Conservation (phyloP, 306 rosid genomes). For the Vicia sativa region DNA sequence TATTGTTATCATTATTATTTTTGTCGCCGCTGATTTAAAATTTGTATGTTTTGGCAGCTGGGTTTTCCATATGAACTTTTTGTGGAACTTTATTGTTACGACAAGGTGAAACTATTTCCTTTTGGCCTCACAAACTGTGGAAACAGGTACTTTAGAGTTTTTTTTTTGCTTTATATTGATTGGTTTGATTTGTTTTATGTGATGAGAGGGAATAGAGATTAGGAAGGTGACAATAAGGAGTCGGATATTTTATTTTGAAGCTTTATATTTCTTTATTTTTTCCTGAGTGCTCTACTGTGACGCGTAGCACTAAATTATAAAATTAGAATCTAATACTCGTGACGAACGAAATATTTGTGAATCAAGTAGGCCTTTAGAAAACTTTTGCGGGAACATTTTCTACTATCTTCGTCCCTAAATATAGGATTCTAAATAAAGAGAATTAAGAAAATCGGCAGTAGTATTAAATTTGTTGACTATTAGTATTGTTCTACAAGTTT, state of each 20-base stretch:
- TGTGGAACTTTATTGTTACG: slow-evolving; percentile 57
- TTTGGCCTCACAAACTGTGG: slow-evolving; percentile 83
- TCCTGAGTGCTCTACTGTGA: neutral
- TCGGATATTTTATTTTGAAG: slow-evolving; percentile 28
- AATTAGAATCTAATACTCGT: slow-evolving; percentile 20
- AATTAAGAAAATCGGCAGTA: too few species aligned
- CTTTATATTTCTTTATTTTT: slow-evolving; percentile 8
- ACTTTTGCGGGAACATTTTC: slow-evolving; percentile 22
- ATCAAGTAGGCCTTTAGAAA: slow-evolving; percentile 19
- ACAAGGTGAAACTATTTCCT: slow-evolving; percentile 62
- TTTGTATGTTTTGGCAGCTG: slow-evolving; percentile 52
- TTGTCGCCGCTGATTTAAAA: slow-evolving; percentile 35
- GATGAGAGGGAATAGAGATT: slow-evolving; percentile 23
- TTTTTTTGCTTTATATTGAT: slow-evolving; percentile 31
- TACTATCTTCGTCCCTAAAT: neutral
- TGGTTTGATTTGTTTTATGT: slow-evolving; percentile 29
- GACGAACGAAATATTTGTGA: slow-evolving; percentile 21
- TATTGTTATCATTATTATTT: neutral
- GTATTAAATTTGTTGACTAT: too few species aligned
- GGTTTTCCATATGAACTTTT: slow-evolving; percentile 69
- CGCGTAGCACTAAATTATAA: slow-evolving; percentile 20
- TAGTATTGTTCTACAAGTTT: too few species aligned
- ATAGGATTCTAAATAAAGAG: too few species aligned
- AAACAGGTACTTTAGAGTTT: slow-evolving; percentile 61
- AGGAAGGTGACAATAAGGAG: slow-evolving; percentile 16